phyloP scores from a whole-genome alignment of 1,284 basidiomycete genomes.

The Fistulinella cinereoalba region DNA sequence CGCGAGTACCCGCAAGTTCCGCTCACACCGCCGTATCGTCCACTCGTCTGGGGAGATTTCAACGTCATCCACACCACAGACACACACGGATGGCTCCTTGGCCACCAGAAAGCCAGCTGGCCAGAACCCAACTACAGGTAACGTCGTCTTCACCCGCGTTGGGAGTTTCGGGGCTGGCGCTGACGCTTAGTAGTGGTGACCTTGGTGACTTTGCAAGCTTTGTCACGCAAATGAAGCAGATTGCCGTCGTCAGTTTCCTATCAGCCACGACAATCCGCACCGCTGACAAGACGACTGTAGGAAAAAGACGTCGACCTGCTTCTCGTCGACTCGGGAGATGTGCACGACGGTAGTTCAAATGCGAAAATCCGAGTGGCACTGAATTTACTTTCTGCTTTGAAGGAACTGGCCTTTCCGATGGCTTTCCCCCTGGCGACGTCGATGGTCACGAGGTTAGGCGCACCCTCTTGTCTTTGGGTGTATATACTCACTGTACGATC shows the following conservation, averaged over 20 bases:
- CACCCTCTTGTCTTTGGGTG: not conserved
- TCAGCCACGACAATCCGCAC: not conserved
- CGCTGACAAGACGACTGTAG: conserved; percentile 30
- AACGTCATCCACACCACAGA: conserved; percentile 79
- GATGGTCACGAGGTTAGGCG: conserved; percentile 65
- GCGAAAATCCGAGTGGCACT: too few species aligned
- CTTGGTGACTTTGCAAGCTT: conserved; percentile 82
- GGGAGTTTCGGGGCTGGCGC: conserved; percentile 4
- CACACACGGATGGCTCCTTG: conserved; percentile 77
- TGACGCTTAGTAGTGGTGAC: conserved; percentile 50
- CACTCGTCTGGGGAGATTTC: conserved; percentile 74
- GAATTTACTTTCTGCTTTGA: not conserved
- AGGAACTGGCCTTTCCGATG: conserved; percentile 74
- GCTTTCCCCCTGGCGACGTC: conserved; percentile 62
- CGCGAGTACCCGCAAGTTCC: conserved; percentile 44
- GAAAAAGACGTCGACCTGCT: conserved; percentile 68
- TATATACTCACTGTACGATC: not conserved
- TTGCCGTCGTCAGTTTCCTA: conserved; percentile 49
- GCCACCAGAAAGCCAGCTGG: conserved; percentile 65
- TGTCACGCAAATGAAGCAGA: conserved; percentile 74
- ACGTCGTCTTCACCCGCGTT: conserved; percentile 8
- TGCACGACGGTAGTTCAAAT: conserved; percentile 65
- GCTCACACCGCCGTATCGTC: conserved; percentile 54
- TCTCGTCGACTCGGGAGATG: conserved; percentile 73
- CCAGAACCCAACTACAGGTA: conserved; percentile 77